Conservation (phyloP, 179 eudicot species). For the Nepenthes alata region DNA sequence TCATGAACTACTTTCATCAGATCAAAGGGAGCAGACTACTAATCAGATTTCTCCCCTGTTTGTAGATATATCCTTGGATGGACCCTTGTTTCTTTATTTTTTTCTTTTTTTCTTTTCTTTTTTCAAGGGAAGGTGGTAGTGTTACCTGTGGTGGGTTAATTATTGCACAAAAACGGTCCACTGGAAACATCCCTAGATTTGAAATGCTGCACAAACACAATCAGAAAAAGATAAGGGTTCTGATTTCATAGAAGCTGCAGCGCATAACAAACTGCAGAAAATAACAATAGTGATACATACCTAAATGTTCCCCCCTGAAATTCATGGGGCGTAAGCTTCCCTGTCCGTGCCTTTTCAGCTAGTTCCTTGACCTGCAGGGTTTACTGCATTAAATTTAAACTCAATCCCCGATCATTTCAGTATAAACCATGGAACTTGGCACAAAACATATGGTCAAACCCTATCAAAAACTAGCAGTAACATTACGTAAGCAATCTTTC, state of each 20-base stretch:
- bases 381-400: no score
- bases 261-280: background rate
- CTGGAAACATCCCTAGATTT: conserved; percentile 96
- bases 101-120: background rate
- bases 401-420: no score
- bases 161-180: conserved; percentile 88
- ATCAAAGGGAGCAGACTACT: no score
- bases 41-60: no score
- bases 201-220: conserved; percentile 57
- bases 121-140: background rate
- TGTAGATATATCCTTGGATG: no score
- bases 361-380: conserved; percentile 69
- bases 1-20: no score
- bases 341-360: conserved; percentile 83
- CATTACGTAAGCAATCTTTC: no score
- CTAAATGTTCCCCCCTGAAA: conserved; percentile 99
- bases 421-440: no score
- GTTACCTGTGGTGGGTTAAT: conserved; percentile 95
- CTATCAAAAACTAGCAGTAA: no score
- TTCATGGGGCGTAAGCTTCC: conserved; percentile 82
- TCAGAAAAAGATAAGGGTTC: background rate
- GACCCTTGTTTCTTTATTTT: background rate
- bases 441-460: no score
- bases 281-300: conserved; percentile 17
- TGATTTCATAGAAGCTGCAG: background rate